These are phyloP conservation scores for Hordeum marinum DNA, from an alignment of 176 grass and related monocot species.

Conservation along the genomic window DNA sequence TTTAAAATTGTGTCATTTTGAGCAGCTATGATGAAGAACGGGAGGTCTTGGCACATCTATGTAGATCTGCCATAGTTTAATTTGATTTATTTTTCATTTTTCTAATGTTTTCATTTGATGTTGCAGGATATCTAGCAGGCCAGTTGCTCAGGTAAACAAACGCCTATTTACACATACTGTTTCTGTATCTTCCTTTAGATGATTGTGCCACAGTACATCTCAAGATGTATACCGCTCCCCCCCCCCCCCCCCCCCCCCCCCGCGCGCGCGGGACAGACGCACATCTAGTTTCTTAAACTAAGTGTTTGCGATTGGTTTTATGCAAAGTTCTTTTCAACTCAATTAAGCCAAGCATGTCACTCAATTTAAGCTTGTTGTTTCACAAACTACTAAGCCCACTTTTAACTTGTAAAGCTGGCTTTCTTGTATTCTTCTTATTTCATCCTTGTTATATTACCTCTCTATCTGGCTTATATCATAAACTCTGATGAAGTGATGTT, in stretches of 20 bases:
- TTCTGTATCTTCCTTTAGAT: not conserved
- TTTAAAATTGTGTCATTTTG: conserved; percentile 14
- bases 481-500: not conserved
- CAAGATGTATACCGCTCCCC: not conserved
- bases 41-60: not conserved
- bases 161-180: not conserved
- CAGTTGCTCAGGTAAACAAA: conserved; percentile 59
- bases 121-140: conserved; percentile 52
- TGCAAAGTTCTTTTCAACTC: not conserved
- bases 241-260: no score
- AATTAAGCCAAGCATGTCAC: not conserved
- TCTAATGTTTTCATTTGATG: conserved; percentile 10
- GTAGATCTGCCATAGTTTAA: not conserved
- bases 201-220: not conserved
- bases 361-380: conserved; percentile 7
- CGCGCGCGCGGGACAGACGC: no score
- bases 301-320: not conserved
- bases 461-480: not conserved
- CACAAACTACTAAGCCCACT: not conserved
- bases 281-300: not conserved
- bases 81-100: not conserved
- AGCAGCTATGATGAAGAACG: not conserved
- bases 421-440: not conserved
- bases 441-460: not conserved
- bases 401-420: conserved; percentile 3